Base-by-base conservation (phyloP, 2,329 filamentous ascomycete genomes). In the Elsinoe australis region DNA sequence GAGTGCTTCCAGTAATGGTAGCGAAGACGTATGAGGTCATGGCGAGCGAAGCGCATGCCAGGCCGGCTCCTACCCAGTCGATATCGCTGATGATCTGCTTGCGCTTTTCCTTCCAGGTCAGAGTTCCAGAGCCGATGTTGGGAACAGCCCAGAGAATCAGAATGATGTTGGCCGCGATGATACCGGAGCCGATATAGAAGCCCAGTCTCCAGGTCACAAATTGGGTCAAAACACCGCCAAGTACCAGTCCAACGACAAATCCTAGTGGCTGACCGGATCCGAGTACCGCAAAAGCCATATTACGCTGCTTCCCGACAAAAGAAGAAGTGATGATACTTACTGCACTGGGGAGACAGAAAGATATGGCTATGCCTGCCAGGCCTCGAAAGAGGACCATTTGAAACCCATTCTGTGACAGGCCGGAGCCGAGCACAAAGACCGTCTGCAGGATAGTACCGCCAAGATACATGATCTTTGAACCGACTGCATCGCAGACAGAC, bases 251-350 rank as follows among this genome's bases (percentile, higher is more conserved):
- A 0, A 76, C 51, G 0, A 65, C 68, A 49, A 74, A 78, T 0
- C 75, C 75, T 7, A 77, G 54, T 0, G 73, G 72, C 49, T 75
- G 72, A 1, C 69, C 69, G 8, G 67, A 64, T 2, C 75, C 74
- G 54, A 76, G 62, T 8, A 65, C 67, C 0, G 73, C 68, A 53
- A 78, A 76, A 0, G 67, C 73, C 7, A 75, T 60, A 52, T 78
- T 77, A 3, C 74, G 64, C 18, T 63, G 57, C 52, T 66, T 67
- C 1, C 72, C 74, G 1, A 70, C 67, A 21, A 74, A 68, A 1
- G 66, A 68, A 26, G 61, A 65, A 0, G 72, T 71, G 49, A 77
- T 68, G 39, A 76, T 67, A 38, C 65, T 67, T 0, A 77, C 69
- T 0, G 72, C 68, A 3, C 41, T 41, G 4, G 49, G 51, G 2